Conservation (phyloP, 2,329 filamentous ascomycete genomes). For the Trichoderma aggressivum region DNA sequence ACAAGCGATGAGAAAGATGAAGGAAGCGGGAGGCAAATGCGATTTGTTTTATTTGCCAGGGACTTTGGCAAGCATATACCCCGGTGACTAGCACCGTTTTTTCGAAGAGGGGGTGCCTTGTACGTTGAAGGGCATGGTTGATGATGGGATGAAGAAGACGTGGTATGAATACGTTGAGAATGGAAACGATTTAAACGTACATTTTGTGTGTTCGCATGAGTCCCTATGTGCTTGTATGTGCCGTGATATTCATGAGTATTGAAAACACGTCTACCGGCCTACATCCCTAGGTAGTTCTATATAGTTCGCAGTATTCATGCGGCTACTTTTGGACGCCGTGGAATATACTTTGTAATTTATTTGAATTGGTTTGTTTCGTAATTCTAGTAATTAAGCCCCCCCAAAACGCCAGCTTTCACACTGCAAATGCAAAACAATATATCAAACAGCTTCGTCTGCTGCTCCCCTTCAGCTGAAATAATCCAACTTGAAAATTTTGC, state of each 20-base stretch:
- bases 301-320: background rate
- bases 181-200: background rate
- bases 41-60: background rate
- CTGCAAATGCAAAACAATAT: constrained; percentile 17
- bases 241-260: background rate
- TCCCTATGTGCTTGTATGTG: background rate
- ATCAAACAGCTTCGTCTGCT: background rate
- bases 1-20: background rate
- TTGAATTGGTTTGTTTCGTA: constrained; percentile 8
- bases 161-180: constrained; percentile 4
- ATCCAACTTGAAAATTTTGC: background rate
- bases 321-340: background rate
- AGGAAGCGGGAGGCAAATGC: background rate
- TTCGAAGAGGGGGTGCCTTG: background rate
- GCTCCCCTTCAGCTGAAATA: background rate
- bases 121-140: background rate
- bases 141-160: background rate
- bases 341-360: background rate
- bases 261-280: background rate
- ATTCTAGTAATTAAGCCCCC: constrained; percentile 13
- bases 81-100: constrained; percentile 14
- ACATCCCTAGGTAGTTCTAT: no score
- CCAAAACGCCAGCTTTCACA: constrained; percentile 17
- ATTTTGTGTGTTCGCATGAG: background rate
- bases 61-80: constrained; percentile 19